Evolutionary conservation across 78 protist species (phyloP).

Genomic region (Andalucia godoyi): DNA sequence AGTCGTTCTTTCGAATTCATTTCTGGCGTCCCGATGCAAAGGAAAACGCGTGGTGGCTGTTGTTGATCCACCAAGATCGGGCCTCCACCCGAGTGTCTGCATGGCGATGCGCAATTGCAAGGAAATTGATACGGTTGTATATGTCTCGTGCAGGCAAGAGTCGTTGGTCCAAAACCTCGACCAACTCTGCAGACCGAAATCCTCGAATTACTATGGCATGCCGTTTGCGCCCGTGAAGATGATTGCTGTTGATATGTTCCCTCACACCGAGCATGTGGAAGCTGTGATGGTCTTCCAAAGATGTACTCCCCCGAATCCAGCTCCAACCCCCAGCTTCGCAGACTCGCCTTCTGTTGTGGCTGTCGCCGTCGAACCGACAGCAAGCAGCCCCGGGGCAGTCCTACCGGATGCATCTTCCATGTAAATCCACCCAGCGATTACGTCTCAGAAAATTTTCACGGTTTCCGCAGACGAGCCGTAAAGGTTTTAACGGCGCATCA

Average conservation of each 20-base stretch:
- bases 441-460: too few species aligned
- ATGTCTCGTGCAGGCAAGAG: conserved; percentile 56
- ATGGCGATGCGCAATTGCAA: conserved; percentile 35
- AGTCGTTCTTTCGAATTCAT: conserved; percentile 2
- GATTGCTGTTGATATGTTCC: conserved; percentile 69
- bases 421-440: too few species aligned
- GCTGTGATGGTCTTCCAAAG: conserved; percentile 54
- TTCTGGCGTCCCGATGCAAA: neutral
- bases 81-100: conserved; percentile 49
- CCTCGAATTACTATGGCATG: conserved; percentile 12
- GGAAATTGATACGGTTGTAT: conserved; percentile 30
- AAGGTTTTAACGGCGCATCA: too few species aligned
- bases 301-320: neutral
- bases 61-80: conserved; percentile 42
- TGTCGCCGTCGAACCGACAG: too few species aligned
- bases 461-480: too few species aligned
- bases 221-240: conserved; percentile 50
- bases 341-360: too few species aligned
- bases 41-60: conserved; percentile 13
- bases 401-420: too few species aligned
- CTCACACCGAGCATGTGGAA: conserved; percentile 66
- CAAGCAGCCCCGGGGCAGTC: too few species aligned
- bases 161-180: conserved; percentile 25
- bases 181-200: conserved; percentile 37
- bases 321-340: too few species aligned